These are phyloP conservation scores for Arthrobotrys musiformis DNA, from an alignment of 2,329 filamentous ascomycete species.

Conservation along the genomic window DNA sequence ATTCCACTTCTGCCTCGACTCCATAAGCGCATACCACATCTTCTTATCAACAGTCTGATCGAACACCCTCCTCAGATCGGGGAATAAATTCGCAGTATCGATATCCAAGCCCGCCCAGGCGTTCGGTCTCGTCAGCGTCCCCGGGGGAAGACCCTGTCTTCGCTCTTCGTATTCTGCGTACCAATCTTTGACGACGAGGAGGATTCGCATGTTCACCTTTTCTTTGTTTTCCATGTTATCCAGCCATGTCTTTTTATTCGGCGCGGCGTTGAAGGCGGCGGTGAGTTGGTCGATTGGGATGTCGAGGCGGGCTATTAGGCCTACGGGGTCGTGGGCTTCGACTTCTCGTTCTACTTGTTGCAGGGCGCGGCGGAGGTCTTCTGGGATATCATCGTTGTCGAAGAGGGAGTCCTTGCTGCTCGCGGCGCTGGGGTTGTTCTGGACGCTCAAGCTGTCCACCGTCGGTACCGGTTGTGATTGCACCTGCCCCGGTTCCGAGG, in stretches of 20 bases:
- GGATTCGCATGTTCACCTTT: not conserved
- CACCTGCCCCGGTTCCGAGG: no score
- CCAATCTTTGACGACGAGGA: not conserved
- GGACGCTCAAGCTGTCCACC: not conserved
- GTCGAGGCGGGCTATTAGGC: not conserved
- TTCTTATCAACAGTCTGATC: not conserved
- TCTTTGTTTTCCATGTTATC: not conserved
- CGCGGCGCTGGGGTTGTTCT: not conserved
- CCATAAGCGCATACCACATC: not conserved
- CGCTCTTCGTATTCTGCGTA: not conserved
- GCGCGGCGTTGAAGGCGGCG: not conserved
- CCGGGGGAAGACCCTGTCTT: not conserved
- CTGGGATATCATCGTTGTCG: not conserved
- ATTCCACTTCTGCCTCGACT: conserved; percentile 8
- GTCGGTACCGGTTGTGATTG: no score
- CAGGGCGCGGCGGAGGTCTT: not conserved
- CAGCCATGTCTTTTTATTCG: conserved; percentile 1
- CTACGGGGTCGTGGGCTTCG: not conserved
- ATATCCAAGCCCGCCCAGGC: not conserved
- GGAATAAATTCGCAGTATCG: not conserved
- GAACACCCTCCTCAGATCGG: not conserved
- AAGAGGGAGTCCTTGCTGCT: not conserved
- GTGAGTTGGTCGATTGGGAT: not conserved
- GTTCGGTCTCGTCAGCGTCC: not conserved
- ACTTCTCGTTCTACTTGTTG: not conserved